Evolutionary conservation across 768 basidiomycete genomes (phyloP), one percentile per base, ranked within the genome.

Genomic region (Neoboletus magnificus): DNA sequence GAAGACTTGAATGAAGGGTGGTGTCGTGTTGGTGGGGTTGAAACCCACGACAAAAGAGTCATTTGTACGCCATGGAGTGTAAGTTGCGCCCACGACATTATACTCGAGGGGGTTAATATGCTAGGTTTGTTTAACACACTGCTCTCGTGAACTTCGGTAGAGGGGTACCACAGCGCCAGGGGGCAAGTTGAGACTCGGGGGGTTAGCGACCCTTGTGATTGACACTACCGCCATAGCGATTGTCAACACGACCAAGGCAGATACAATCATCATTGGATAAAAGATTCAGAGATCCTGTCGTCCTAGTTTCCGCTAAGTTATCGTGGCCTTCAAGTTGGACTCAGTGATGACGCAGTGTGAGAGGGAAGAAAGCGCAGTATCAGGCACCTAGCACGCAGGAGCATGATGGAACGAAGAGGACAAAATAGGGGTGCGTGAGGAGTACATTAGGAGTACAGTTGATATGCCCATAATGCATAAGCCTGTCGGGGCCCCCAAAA

Each of bases 1-100:
- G 62, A 78, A 79, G 32, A 79, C 66, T 58, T 84, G 81, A 70
- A 91, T 85, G 62, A 85, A 82, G 0, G 84, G 82, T 5, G 80
- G 73, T 9, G 70, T 70, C 41, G 77, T 74, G 60, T 80, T 79
- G n/a, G 84, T 86, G 1, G 86, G 87, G 60, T 86, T 84, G 72
- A 85, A 82, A 46, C 79, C 76, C 20, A 74, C 64, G 35, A 3
- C 27, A 27, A 68, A 68, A 33, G 76, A 77, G 11, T 77, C 25
- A 23, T 73, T 70, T 11, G 63, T 64, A 30, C 72, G 62, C 56
- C 76, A 73, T 62, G 71, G 72, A 5, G 67, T 37, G 56, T 77
- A 70, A 73, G 73, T 77, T n/a, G 73, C 62, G 9, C 79, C 78
- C 13, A 85, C 62, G 12, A 85, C 84, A 13, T 79, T 76, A 59